Evolutionary conservation across 1,284 basidiomycete species (phyloP), one percentile per base, ranked within the genome.

Genomic region (Ceratobasidium sp.): DNA sequence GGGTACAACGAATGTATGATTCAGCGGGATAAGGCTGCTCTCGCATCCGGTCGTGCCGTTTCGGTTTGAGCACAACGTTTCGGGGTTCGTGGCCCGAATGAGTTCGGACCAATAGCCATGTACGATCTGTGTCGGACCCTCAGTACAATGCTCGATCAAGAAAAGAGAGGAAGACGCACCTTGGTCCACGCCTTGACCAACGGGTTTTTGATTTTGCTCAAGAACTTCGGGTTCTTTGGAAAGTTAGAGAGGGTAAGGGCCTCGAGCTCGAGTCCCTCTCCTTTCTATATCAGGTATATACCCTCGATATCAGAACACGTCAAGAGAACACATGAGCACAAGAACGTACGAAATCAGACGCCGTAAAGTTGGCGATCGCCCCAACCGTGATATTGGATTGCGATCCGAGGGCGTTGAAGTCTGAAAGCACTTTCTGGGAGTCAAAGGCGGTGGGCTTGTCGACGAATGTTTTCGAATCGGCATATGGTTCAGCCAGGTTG

Each of bases 391-490:
- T 82, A 73, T 96, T 88, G 46, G 87, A 84, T 4, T 89, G 90
- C 9, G 58, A 12, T 15, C 82, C 86, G 81, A 95, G 88, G 40
- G 89, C 87, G 42, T 87, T 84, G 84, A 96, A 97, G 78, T 93
- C 93, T 0, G 89, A 85, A 56, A 95, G 86, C 7, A 96, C 94
- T 73, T 89, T 86, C 80, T 91, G 89, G 7, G 92, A 84, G 0
- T 89, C 85, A 81, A 91, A 90, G 82, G 86, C 88, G 0, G 95
- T 97, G 0, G 95, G 96, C 88, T 95, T 97, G 88, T 98, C 96
- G 18, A 94, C 93, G 84, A 98, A 94, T 0, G 94, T 96, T 96
- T 98, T 98, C 72, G 92, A 92, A 85, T 98, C 97, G 0, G 88
- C 83, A 84, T 91, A 98, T 46, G 95, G 86, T 40, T 89, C 84